phyloP scores from a whole-genome alignment of 2,329 filamentous ascomycete species.

The Xylaria sp. region DNA sequence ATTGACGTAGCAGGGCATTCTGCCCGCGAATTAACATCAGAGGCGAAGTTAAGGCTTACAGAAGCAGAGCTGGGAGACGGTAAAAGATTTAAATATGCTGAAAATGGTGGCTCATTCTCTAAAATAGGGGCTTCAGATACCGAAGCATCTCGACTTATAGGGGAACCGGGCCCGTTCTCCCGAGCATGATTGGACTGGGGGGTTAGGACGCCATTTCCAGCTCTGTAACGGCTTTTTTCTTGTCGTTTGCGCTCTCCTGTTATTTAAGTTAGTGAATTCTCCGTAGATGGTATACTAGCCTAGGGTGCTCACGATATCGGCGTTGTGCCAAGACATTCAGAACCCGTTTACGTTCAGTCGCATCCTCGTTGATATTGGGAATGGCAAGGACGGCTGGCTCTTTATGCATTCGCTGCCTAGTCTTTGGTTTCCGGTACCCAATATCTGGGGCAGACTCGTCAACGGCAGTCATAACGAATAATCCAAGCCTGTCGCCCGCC shows the following conservation, averaged over 20 bases:
- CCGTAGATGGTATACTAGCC: background rate
- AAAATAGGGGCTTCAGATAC: background rate
- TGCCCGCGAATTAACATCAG: background rate
- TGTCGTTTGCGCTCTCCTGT: slow-evolving; percentile 24
- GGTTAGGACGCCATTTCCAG: background rate
- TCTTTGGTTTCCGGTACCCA: slow-evolving; percentile 29
- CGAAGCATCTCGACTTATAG: background rate
- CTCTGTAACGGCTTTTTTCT: background rate
- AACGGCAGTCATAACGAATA: background rate
- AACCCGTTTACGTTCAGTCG: slow-evolving; percentile 58
- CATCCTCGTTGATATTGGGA: slow-evolving; percentile 56
- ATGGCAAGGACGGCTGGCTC: slow-evolving; percentile 48
- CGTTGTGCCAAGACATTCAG: slow-evolving; percentile 61
- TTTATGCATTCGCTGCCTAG: slow-evolving; percentile 49
- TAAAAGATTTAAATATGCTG: background rate
- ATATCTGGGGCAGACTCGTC: background rate
- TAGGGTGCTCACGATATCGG: slow-evolving; percentile 51
- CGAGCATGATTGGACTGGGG: background rate
- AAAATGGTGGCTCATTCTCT: background rate
- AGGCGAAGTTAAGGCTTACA: background rate
- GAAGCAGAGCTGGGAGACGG: background rate
- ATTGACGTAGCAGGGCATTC: background rate
- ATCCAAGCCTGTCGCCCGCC: background rate
- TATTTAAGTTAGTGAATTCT: slow-evolving; percentile 10
- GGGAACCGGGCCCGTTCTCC: background rate